Base-by-base conservation (phyloP, 129 eudicot genomes). In the Dittrichia graveolens region DNA sequence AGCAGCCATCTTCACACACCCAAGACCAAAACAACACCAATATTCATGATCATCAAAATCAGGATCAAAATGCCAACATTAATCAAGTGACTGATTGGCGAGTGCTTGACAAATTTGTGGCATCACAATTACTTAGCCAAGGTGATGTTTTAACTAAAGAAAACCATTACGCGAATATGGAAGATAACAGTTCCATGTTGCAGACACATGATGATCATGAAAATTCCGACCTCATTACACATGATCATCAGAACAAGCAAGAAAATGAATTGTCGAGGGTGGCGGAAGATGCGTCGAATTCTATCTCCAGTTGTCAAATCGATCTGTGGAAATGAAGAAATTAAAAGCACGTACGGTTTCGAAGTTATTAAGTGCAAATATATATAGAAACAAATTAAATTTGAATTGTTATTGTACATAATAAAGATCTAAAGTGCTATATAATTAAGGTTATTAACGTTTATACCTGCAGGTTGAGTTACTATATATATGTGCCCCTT, bases 61-160 rank as follows among this genome's bases (percentile, higher is more conserved):
- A 58, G 31, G 86, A 82, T 34, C 83, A 85, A 62, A 87, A 67
- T 15, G 83, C 41, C 55, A 88, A 87, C 38, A 24, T 24, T 24
- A 89, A 85, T 70, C 87, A 84, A 42, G 85, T 89, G 43, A 89
- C 87, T 0, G 98, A 93, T 78, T 93, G 98, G 98, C 80, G 98
- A 73, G 95, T 89, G n/a, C 92, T 93, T 52, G 96, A 93, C 79
- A 93, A 93, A 67, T 93, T 93, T 74, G 98, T 93, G 10, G 98
- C 98, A 9, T 85, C 98, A 9, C 98, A 93, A 42, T 65, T 78
- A 64, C 87, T 93, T 52, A 93, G 96, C 85, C 95, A 93, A 24
- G 96, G 83, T 61, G 95, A 89, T 52, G 61, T 76, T 71, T 67
- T 82, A 6, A 52, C 61, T 46, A 86, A 86, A 68, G 88, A 87